Base-by-base conservation (phyloP, 257 asterid genomes). In the Hygrophila difformis region DNA sequence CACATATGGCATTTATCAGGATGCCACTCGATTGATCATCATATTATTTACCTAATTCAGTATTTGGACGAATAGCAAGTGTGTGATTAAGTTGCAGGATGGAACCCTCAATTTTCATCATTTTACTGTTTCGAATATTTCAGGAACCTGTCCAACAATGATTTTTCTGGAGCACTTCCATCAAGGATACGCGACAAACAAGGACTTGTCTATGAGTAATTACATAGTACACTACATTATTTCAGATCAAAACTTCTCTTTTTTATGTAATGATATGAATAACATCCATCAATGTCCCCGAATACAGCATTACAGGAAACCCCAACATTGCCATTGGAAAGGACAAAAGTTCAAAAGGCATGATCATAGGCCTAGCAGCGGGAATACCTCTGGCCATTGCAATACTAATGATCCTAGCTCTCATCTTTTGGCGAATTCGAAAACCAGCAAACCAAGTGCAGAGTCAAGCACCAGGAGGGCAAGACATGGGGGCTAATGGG, bases 131-230 rank as follows among this genome's bases (percentile, higher is more conserved):
- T n/a, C n/a, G n/a, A n/a, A n/a, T n/a, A n/a, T 18, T 40, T 2
- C 56, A 59, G 64, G 5, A 49, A 59, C 20, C 53, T 49, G n/a
- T 23, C 47, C 8, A 16, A 59, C 47, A 59, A 59, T 23, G 53
- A 34, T 20, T 59, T 59, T 52, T 41, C 31, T 2, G 64, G 64
- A 16, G 17, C 12, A 15, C 20, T 59, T 28, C 58, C 64, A 0
- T 18, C 39, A 38, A 59, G 58, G 33, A 59, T 49, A 12, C 44
- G 46, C 46, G 10, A 50, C 58, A 59, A 42, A 23, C 49, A n/a
- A 17, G 42, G 44, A 14, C 40, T 59, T 33, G 6, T 16, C 7
- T 50, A 40, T 37, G 22, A 59, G 64, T 59, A 59, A n/a, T 57
- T 33, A 2, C 7, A 35, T 44, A 24, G 8, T 24, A 3, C n/a